These are phyloP conservation scores for Phyllosticta citribraziliensis DNA, from an alignment of 2,329 filamentous ascomycete species.

Conservation along the genomic window DNA sequence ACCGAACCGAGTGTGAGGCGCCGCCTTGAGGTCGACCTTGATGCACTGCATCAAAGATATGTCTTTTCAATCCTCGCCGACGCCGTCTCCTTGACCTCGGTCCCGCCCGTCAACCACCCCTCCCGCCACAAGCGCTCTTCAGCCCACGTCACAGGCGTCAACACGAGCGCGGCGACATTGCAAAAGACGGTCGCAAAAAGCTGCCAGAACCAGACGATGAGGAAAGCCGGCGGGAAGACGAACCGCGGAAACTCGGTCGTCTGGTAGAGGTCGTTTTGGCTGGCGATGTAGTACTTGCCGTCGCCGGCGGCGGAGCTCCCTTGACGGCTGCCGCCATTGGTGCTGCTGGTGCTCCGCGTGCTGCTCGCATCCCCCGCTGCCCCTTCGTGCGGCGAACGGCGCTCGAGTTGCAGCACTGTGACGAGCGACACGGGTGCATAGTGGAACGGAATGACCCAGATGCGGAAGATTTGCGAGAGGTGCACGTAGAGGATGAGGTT, in stretches of 20 bases:
- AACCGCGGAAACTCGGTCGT: conserved; percentile 67
- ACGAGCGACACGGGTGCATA: conserved; percentile 57
- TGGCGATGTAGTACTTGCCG: conserved; percentile 58
- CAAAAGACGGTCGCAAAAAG: conserved; percentile 56
- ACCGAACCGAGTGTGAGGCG: too few species aligned
- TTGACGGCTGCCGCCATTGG: conserved; percentile 5
- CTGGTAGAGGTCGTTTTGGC: conserved; percentile 77
- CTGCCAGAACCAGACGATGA: conserved; percentile 54
- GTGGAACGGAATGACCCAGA: conserved; percentile 72
- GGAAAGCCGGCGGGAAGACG: conserved; percentile 49
- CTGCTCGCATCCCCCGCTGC: not conserved
- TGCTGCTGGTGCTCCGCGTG: not conserved
- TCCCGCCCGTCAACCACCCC: conserved; percentile 6
- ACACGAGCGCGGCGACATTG: conserved; percentile 44
- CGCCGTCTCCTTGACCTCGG: not conserved
- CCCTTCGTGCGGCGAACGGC: conserved; percentile 21
- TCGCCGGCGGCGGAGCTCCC: conserved; percentile 12
- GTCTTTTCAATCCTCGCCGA: conserved; percentile 3
- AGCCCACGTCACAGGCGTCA: conserved; percentile 42
- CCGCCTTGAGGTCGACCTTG: not conserved
- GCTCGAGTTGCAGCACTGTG: conserved; percentile 54
- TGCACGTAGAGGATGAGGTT: conserved; percentile 62
- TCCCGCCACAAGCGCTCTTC: conserved; percentile 29
- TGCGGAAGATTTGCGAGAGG: conserved; percentile 63
- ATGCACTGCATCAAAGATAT: not conserved